Base-by-base conservation (phyloP, 2,329 filamentous ascomycete species). In the Hymenoscyphus salicellus region DNA sequence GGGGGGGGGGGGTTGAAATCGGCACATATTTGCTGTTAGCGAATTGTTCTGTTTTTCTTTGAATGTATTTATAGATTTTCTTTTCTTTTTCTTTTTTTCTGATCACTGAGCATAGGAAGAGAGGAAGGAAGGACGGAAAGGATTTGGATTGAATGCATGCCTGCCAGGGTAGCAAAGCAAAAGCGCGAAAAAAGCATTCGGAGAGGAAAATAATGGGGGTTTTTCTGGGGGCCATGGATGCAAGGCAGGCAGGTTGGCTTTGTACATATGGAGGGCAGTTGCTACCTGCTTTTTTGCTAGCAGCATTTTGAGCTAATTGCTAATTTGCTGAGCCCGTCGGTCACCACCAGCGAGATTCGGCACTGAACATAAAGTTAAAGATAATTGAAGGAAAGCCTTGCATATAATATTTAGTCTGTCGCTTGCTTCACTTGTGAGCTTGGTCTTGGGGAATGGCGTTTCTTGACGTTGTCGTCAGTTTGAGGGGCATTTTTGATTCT, bases 11-110 rank as follows among this genome's bases (percentile, higher is more conserved):
- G 26, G 30, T 33, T 30, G 55, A 30, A 56, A 20, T 33, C 28
- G 30, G 17, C 55, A 32, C 55, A 56, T 56, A 33, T 33, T 56
- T 30, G 55, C 16, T 56, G 16, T 56, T 56, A 23, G 55, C 28
- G 55, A 56, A 56, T 30, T 56, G 28, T 33, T 33, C 28, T 56
- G 14, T 33, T 33, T 56, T 30, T 33, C 55, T 14, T 56, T 33
- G 30, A 30, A 6, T 56, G 55, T 56, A 56, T 56, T 56, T 56
- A 56, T 56, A 56, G 55, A 56, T 6, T 56, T 56, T 26, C 46
- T 38, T 38, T 11, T 10, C 2, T 33, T 11, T 38, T 38, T 5
- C 5, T 38, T 11, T 38, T 38, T 17, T 38, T 38, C 20, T 56
- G 28, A 56, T 56, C 55, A 56, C 30, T 56, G 55, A 56, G 55